phyloP scores from a whole-genome alignment of 345 rosid species.

The Bruguiera parviflora region DNA sequence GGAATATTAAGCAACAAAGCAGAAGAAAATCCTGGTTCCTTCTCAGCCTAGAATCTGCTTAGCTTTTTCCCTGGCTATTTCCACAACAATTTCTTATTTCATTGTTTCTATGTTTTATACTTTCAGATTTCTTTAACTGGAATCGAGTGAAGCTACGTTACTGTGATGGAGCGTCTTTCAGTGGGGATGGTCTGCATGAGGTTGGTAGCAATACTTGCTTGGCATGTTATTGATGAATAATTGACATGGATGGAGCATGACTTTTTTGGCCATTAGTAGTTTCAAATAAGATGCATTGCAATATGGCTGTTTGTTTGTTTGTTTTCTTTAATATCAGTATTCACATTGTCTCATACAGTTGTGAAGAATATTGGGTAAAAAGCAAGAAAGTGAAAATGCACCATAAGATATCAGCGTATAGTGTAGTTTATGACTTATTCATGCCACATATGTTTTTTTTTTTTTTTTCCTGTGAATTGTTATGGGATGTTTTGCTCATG shows the following conservation, averaged over 20 bases:
- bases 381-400: too few species aligned
- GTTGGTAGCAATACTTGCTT: slow-evolving; percentile 12
- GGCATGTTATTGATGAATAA: neutral
- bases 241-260: neutral
- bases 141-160: slow-evolving; percentile 28
- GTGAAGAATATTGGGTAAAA: too few species aligned
- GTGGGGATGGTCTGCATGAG: slow-evolving; percentile 26
- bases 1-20: slow-evolving; percentile 29
- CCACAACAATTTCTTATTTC: neutral
- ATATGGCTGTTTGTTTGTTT: too few species aligned
- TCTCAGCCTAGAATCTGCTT: neutral
- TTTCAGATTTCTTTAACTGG: slow-evolving; percentile 32
- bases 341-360: too few species aligned
- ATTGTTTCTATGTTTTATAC: neutral
- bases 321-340: too few species aligned
- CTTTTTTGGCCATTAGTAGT: neutral
- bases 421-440: too few species aligned
- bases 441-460: too few species aligned
- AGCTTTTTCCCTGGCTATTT: neutral
- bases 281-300: neutral
- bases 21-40: slow-evolving; percentile 31
- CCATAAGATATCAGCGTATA: too few species aligned
- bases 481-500: too few species aligned
- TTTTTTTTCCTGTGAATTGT: too few species aligned
- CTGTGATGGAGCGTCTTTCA: slow-evolving; percentile 36